phyloP scores from a whole-genome alignment of 257 asterid species.

The Solanum bulbocastanum region DNA sequence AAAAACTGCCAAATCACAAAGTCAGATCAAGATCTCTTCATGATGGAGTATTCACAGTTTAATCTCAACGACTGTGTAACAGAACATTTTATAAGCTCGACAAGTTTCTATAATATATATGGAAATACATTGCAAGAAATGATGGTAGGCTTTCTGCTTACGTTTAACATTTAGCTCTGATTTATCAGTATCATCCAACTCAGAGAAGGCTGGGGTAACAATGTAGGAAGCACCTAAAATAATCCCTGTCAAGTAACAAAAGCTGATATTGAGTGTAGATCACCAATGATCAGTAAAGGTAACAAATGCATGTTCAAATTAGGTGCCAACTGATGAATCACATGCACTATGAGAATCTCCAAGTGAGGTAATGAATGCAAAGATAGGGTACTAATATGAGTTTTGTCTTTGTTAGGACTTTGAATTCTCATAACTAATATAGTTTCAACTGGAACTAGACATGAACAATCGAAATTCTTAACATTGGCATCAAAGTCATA shows the following conservation, averaged over 20 bases:
- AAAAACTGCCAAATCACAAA: slow-evolving; percentile 53
- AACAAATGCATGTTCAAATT: background rate
- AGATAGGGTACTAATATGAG: background rate
- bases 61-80: background rate
- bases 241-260: slow-evolving; percentile 41
- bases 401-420: background rate
- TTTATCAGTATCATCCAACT: slow-evolving; percentile 41
- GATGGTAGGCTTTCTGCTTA: slow-evolving; percentile 18
- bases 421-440: background rate
- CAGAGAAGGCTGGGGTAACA: slow-evolving; percentile 48
- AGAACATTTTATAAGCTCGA: background rate
- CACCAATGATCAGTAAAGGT: background rate
- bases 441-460: background rate
- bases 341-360: background rate
- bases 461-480: background rate
- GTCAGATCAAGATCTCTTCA: slow-evolving; percentile 1
- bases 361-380: background rate
- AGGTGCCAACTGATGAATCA: slow-evolving; percentile 1
- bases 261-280: slow-evolving; percentile 1
- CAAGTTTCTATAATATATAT: background rate
- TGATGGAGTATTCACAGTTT: background rate
- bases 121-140: background rate
- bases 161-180: slow-evolving; percentile 50
- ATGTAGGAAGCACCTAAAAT: slow-evolving; percentile 56
- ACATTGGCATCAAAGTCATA: background rate